phyloP scores from a whole-genome alignment of 768 basidiomycete species.

The Suillus weaverae region DNA sequence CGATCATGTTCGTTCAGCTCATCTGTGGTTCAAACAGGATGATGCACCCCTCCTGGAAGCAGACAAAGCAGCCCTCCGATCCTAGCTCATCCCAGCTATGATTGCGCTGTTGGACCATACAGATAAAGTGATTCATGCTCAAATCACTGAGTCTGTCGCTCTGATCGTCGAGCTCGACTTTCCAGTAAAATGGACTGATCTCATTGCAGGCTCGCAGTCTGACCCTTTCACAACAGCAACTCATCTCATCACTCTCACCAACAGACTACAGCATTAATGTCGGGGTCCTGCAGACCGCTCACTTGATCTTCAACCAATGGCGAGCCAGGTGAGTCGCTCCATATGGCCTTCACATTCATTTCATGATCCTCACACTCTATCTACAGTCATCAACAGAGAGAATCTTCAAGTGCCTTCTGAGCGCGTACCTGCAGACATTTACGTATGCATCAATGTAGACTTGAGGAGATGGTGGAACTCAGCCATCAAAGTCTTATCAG shows the following conservation, averaged over 20 bases:
- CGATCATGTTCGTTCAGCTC: slow-evolving; percentile 3
- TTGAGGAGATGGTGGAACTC: neutral
- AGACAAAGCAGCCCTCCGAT: slow-evolving; percentile 73
- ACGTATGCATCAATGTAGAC: neutral
- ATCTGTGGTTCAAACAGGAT: slow-evolving; percentile 46
- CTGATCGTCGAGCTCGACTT: slow-evolving; percentile 93
- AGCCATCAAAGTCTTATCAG: neutral
- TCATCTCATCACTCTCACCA: slow-evolving; percentile 77
- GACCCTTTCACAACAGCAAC: slow-evolving; percentile 59
- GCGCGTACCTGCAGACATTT: neutral
- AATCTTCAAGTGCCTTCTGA: neutral
- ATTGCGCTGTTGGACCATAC: slow-evolving; percentile 72
- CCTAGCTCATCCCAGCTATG: slow-evolving; percentile 89
- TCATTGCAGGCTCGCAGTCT: slow-evolving; percentile 48
- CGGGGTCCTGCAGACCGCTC: slow-evolving; percentile 90
- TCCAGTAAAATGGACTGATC: slow-evolving; percentile 81
- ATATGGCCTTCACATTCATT: too few species aligned
- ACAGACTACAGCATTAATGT: slow-evolving; percentile 85
- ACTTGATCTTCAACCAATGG: slow-evolving; percentile 95
- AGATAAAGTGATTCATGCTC: slow-evolving; percentile 73
- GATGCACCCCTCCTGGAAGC: slow-evolving; percentile 65
- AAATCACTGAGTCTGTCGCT: slow-evolving; percentile 91
- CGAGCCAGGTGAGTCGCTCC: slow-evolving; percentile 43
- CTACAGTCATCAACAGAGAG: neutral
- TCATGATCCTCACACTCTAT: too few species aligned